phyloP scores from a whole-genome alignment of 1,139 yeast genomes.

The Groenewaldozyma auringiensis region DNA sequence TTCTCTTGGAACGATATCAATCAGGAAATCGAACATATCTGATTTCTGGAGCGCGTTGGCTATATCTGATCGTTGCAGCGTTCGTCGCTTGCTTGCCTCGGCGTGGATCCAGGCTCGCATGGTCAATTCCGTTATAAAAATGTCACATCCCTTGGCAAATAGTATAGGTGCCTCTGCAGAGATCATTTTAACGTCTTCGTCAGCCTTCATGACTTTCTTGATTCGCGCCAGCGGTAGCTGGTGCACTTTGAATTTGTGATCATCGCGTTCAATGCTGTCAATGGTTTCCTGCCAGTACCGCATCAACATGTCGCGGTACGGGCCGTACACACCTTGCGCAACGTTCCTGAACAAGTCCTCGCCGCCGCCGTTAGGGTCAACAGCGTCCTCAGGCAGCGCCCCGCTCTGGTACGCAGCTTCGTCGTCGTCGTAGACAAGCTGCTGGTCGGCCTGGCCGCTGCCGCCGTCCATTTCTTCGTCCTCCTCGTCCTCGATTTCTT shows the following conservation, averaged over 20 bases:
- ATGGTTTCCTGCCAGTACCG: slow-evolving; percentile 92
- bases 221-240: slow-evolving; percentile 92
- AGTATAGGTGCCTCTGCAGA: slow-evolving; percentile 96
- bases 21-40: slow-evolving; percentile 94
- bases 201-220: slow-evolving; percentile 95
- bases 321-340: slow-evolving; percentile 84
- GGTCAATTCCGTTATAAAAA: slow-evolving; percentile 90
- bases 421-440: background rate
- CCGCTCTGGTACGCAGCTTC: too few species aligned
- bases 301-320: slow-evolving; percentile 80
- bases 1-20: slow-evolving; percentile 85
- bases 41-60: slow-evolving; percentile 92
- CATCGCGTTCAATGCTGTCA: slow-evolving; percentile 81
- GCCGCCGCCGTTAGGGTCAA: background rate
- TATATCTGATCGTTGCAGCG: slow-evolving; percentile 87
- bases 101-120: slow-evolving; percentile 99
- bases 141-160: slow-evolving; percentile 96
- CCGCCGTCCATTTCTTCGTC: background rate
- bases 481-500: slow-evolving; percentile 2
- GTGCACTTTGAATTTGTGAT: slow-evolving; percentile 88
- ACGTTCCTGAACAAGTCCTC: slow-evolving; percentile 61
- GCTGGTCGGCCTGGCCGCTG: too few species aligned
- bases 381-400: background rate
- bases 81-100: slow-evolving; percentile 88
- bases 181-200: slow-evolving; percentile 94